These are phyloP conservation scores for Lodderomyces parapsilosis DNA, from an alignment of 1,139 yeast genomes.

Conservation along the genomic window DNA sequence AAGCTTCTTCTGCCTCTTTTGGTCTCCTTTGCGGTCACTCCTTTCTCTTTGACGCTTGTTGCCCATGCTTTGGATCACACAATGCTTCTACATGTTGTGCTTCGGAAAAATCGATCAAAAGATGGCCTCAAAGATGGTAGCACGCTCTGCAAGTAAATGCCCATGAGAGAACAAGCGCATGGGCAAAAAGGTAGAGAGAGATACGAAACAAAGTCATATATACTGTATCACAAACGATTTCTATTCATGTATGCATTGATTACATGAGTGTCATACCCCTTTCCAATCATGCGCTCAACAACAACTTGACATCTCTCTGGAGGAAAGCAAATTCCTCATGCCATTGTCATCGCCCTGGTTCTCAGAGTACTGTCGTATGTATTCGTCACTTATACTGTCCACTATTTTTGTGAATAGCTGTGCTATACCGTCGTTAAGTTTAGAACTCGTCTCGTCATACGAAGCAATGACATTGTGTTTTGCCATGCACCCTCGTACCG, in stretches of 20 bases:
- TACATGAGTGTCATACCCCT: neutral
- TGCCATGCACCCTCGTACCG: conserved; percentile 13
- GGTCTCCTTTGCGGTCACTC: neutral
- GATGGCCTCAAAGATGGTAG: conserved; percentile 15
- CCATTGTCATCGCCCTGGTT: conserved; percentile 9
- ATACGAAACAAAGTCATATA: too few species aligned
- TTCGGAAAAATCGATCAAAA: conserved; percentile 11
- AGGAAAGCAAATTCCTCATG: conserved; percentile 13
- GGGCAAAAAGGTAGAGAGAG: too few species aligned
- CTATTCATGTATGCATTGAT: too few species aligned
- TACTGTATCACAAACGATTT: too few species aligned
- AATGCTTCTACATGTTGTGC: neutral
- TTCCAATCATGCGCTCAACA: conserved; percentile 6
- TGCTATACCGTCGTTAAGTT: conserved; percentile 41
- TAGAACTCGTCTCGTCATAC: conserved; percentile 46
- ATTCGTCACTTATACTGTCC: conserved; percentile 40
- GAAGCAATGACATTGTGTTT: conserved; percentile 7
- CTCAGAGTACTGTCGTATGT: conserved; percentile 15
- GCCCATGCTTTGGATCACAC: neutral
- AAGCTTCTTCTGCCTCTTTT: neutral
- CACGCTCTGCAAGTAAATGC: too few species aligned
- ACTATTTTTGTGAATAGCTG: conserved; percentile 44
- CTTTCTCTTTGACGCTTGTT: neutral
- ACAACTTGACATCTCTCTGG: conserved; percentile 13
- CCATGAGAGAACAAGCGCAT: too few species aligned